These are phyloP conservation scores for Monilinia laxa DNA, from an alignment of 2,329 filamentous ascomycete species.

Conservation along the genomic window DNA sequence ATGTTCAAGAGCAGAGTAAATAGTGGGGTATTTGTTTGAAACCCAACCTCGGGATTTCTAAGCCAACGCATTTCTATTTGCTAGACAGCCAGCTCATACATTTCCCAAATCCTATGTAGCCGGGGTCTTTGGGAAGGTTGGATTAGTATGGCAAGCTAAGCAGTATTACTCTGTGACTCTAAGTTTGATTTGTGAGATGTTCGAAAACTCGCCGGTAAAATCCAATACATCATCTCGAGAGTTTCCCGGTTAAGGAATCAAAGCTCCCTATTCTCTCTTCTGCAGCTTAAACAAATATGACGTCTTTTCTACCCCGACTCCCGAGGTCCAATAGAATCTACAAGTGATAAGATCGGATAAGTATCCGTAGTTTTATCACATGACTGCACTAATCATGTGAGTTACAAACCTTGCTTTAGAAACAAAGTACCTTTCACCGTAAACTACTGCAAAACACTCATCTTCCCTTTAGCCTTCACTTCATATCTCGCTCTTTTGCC, in stretches of 20 bases:
- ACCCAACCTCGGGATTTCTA: conserved; percentile 12
- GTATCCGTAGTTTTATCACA: background rate
- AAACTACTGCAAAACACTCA: background rate
- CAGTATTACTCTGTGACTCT: background rate
- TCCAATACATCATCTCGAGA: too few relatives aligned
- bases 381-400: background rate
- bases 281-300: background rate
- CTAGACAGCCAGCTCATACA: background rate
- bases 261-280: background rate
- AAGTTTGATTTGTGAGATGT: background rate
- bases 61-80: conserved; percentile 10
- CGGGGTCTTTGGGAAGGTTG: background rate
- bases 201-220: background rate
- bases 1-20: background rate
- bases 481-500: conserved; percentile 5
- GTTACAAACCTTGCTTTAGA: background rate
- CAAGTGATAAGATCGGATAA: background rate
- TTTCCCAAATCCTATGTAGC: background rate
- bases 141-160: background rate
- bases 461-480: background rate
- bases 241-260: background rate
- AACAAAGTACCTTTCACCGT: conserved; percentile 13
- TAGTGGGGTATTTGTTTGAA: conserved; percentile 16
- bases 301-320: background rate
- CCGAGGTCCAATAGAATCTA: background rate